A percentile compares a stretch with the other conserved stretches of the same genome.
Conservation (phyloP, 192 early-diverging fungal genomes). For the Gaertneriomyces semiglobifer region DNA sequence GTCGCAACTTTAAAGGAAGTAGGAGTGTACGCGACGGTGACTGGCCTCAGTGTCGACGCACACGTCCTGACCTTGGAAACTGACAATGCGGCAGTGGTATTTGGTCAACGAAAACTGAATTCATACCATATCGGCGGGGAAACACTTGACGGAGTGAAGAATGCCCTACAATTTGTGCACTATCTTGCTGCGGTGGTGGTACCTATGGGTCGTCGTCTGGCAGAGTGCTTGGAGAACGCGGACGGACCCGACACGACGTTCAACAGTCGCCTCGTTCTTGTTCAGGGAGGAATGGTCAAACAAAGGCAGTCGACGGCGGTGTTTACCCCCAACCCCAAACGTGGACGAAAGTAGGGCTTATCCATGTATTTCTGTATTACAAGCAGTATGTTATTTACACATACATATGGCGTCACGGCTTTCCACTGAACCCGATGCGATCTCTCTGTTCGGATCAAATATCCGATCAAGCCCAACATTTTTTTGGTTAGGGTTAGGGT, state of each 20-base stretch:
- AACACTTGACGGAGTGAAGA: slow-evolving; percentile 1
- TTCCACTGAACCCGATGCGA: no score
- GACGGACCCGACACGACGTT: slow-evolving; percentile 5
- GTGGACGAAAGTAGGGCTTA: slow-evolving; percentile 5
- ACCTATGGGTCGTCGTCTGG: slow-evolving; percentile 5
- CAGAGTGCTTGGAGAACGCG: slow-evolving; percentile 1
- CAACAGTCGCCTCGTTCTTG: slow-evolving; percentile 6
- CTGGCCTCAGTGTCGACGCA: slow-evolving; percentile 1
- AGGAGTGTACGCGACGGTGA: slow-evolving; percentile 2
- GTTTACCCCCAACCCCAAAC: slow-evolving; percentile 1
- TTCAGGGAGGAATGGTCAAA: slow-evolving; percentile 4
- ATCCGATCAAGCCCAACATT: no score
- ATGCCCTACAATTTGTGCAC: background rate
- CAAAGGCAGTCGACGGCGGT: slow-evolving; percentile 3
- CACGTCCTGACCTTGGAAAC: slow-evolving; percentile 3
- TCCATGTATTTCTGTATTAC: background rate
- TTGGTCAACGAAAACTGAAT: background rate
- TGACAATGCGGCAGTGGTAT: slow-evolving; percentile 1
- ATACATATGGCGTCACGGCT: no score
- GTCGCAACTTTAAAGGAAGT: slow-evolving; percentile 4
- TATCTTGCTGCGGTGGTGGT: background rate
- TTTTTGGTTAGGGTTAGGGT: no score
- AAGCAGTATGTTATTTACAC: no score
- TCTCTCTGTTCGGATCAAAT: no score
- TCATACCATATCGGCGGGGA: slow-evolving; percentile 4